Base-by-base conservation (phyloP, 2,329 filamentous ascomycete genomes). In the Grosmannia serpens region DNA sequence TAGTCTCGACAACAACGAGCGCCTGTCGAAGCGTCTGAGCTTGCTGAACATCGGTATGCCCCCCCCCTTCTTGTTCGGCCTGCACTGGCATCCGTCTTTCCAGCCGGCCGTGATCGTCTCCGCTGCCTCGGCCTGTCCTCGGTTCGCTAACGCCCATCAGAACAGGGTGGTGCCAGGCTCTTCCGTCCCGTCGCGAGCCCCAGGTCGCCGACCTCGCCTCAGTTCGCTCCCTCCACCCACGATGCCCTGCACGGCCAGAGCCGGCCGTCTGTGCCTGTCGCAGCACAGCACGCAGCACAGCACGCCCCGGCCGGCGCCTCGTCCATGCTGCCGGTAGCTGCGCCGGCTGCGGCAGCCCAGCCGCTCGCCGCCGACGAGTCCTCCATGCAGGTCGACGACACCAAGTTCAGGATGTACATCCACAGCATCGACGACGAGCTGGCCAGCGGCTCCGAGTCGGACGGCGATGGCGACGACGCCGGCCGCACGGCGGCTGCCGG, bases 361-460 rank as follows among this genome's bases (percentile, higher is more conserved):
- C 5, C 26, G 17, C 49, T 17, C 27, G 17, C 7, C 26, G 22
- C 31, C 13, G 74, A 82, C 62, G 86, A 90, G 64, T 68, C 71
- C 59, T 50, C 47, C 22, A 96, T 97, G 92, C 81, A 87, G 59
- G 70, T 97, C 61, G 91, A 97, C 73, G 86, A 96, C 72, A 86
- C 88, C 35, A 88, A 88, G 66, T 80, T 95, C 74, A 89, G 87
- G 68, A 84, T 96, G 61, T 96, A 94, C 77, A 91, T 99, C 65
- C 86, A 91, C 75, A 85, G 95, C 71, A 78, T 99, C 11, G 91
- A 95, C 68, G 87, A 87, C 65, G 92, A 97, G 73, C 81, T 97
- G 35, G 86, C 86, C 17, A 74, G 77, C 53, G 76, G 82, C 49
- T 78, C 84, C 58, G 73, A 76, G 55, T 77, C 80, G n/a, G 60